These are phyloP conservation scores for Stachybotrys echinatus DNA, from an alignment of 2,329 filamentous ascomycete species.

Conservation along the genomic window DNA sequence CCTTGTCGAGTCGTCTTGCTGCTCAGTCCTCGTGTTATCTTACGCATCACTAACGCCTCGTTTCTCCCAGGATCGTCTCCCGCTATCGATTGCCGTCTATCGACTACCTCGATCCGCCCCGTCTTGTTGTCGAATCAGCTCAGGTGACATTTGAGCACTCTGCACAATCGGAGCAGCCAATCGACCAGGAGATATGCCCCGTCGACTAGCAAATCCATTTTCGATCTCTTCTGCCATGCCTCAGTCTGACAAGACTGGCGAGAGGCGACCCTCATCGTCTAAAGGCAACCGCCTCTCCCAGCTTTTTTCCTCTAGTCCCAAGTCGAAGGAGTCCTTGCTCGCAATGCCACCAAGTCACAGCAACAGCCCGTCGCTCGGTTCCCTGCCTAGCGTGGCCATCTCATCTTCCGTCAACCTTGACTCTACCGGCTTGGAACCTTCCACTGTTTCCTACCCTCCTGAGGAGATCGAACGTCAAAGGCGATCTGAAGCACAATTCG, in stretches of 20 bases:
- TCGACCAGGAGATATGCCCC: constrained; percentile 46
- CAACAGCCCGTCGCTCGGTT: constrained; percentile 60
- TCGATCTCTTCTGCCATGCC: constrained; percentile 43
- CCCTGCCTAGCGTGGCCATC: constrained; percentile 85
- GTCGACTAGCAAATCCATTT: constrained; percentile 54
- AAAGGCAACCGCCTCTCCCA: constrained; percentile 75
- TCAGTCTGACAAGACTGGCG: constrained; percentile 42
- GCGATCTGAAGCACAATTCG: constrained; percentile 84
- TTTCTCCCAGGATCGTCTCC: no score
- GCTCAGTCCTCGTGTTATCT: no score
- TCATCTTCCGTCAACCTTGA: constrained; percentile 79
- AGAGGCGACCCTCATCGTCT: constrained; percentile 55
- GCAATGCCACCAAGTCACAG: constrained; percentile 54
- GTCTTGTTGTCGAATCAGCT: background rate
- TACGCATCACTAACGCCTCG: no score
- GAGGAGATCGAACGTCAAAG: constrained; percentile 73
- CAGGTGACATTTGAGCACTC: background rate
- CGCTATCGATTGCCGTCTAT: no score
- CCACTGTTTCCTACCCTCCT: constrained; percentile 78
- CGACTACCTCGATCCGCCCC: background rate
- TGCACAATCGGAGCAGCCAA: background rate
- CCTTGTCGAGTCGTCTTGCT: no score
- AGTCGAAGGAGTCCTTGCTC: constrained; percentile 65
- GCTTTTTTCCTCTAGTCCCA: constrained; percentile 77
- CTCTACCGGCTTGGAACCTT: constrained; percentile 63